Conservation (phyloP, 2,329 filamentous ascomycete species). For the Endocalyx cinctus region DNA sequence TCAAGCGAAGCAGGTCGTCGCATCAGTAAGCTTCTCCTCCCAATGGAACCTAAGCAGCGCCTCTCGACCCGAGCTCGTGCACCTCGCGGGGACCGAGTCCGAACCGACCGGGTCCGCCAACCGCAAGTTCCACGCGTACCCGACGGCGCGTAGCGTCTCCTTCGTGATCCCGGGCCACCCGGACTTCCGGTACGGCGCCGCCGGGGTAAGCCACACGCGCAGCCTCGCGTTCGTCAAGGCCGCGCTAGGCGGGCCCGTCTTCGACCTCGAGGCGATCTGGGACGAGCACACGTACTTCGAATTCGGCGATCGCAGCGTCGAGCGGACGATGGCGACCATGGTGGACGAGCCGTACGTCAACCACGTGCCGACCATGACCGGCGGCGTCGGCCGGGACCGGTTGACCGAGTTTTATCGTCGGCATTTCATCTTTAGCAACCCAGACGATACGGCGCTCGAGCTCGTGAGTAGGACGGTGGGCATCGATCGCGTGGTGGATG, state of each 20-base stretch:
- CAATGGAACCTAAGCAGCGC: conserved; percentile 17
- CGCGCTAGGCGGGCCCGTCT: conserved; percentile 57
- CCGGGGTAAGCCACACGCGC: conserved; percentile 62
- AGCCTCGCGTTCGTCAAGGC: conserved; percentile 62
- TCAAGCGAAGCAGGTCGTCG: conserved; percentile 20
- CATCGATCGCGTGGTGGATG: conserved; percentile 66
- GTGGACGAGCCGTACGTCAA: conserved; percentile 76
- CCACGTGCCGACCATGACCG: conserved; percentile 66
- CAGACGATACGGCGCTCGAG: conserved; percentile 61
- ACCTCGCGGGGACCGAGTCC: no score
- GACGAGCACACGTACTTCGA: conserved; percentile 72
- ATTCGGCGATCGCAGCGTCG: conserved; percentile 64
- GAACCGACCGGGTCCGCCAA: no score
- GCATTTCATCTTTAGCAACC: conserved; percentile 72
- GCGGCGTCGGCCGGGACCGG: conserved; percentile 61
- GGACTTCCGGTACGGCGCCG: conserved; percentile 48
- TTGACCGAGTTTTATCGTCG: conserved; percentile 66
- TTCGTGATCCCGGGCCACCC: conserved; percentile 42
- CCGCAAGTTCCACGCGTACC: no score
- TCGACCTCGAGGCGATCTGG: conserved; percentile 75
- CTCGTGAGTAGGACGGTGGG: conserved; percentile 69
- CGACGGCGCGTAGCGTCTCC: conserved; percentile 38
- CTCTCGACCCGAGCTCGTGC: conserved; percentile 20
- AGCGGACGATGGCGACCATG: conserved; percentile 77
- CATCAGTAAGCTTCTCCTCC: conserved; percentile 27